Percentiles rank a stretch among this genome's conserved stretches.
Conservation (phyloP, 306 rosid species). For the Medicago ruthenica region DNA sequence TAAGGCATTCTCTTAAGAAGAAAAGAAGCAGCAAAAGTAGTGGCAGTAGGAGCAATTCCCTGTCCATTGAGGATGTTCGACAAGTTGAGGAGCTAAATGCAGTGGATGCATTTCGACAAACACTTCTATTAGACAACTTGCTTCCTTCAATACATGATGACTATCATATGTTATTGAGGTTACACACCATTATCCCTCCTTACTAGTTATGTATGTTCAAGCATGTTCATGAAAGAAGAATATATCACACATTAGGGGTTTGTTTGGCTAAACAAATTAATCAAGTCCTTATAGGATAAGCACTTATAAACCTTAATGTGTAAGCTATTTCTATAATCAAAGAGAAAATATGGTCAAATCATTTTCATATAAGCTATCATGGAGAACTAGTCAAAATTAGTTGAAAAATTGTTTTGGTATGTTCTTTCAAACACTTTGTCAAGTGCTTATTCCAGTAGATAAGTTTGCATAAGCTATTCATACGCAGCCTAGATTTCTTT, state of each 20-base stretch:
- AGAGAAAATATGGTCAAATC: not conserved
- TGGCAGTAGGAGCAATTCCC: constrained; percentile 43
- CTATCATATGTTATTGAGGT: constrained; percentile 86
- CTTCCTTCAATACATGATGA: constrained; percentile 77
- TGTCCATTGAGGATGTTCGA: constrained; percentile 83
- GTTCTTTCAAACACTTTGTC: not conserved
- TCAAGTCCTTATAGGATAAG: too few relatives aligned
- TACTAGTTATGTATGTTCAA: not conserved
- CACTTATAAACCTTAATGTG: too few relatives aligned
- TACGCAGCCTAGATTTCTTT: not conserved
- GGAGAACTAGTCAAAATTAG: not conserved
- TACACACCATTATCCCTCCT: constrained; percentile 3
- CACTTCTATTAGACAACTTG: constrained; percentile 62
- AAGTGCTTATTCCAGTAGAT: not conserved
- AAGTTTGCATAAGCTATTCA: not conserved
- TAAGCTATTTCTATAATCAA: not conserved
- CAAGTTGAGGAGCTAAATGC: constrained; percentile 73
- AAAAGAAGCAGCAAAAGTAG: constrained; percentile 53
- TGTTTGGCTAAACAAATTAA: too few relatives aligned
- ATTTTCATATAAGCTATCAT: not conserved
- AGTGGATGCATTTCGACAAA: constrained; percentile 75
- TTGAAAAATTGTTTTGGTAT: not conserved
- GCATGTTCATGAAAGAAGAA: not conserved
- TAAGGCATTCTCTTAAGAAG: constrained; percentile 79
- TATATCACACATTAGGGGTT: too few relatives aligned